Conservation (phyloP, 1,284 basidiomycete genomes). For the Macrocystidia cucumis region DNA sequence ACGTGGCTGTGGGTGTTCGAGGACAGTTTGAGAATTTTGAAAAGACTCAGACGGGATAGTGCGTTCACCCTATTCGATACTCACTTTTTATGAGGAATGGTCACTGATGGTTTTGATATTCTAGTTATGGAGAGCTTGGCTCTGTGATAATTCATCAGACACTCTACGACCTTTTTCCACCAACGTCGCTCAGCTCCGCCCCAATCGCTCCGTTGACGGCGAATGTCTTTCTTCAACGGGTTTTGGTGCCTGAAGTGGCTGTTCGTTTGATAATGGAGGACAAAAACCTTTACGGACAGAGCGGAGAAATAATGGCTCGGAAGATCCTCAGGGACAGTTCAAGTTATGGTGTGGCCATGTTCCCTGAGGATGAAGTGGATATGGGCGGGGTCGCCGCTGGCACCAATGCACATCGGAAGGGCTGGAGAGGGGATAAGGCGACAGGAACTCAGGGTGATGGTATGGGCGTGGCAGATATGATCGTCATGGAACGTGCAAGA, state of each 20-base stretch:
- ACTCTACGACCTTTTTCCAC: conserved; percentile 67
- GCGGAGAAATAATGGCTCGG: conserved; percentile 36
- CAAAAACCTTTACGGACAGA: conserved; percentile 29
- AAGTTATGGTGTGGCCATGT: conserved; percentile 74
- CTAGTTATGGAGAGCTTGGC: conserved; percentile 74
- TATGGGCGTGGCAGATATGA: conserved; percentile 43
- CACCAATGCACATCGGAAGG: conserved; percentile 8
- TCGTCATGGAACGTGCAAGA: conserved; percentile 60
- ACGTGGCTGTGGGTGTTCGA: conserved; percentile 55
- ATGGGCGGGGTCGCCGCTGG: conserved; percentile 30
- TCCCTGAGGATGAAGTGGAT: conserved; percentile 49
- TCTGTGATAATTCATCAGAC: conserved; percentile 72
- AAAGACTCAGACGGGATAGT: conserved; percentile 79
- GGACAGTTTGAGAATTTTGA: conserved; percentile 72
- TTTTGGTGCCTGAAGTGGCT: conserved; percentile 72
- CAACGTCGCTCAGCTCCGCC: conserved; percentile 40
- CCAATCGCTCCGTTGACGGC: conserved; percentile 55
- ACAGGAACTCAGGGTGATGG: conserved; percentile 15
- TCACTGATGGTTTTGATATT: conserved; percentile 3
- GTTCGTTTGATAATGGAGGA: conserved; percentile 69
- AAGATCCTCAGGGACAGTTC: conserved; percentile 63
- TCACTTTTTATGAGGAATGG: conserved; percentile 2
- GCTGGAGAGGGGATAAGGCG: conserved; percentile 3
- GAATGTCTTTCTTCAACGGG: conserved; percentile 62
- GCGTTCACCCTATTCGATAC: conserved; percentile 24